Conservation (phyloP, 768 basidiomycete genomes). For the Naganishia antarctica region DNA sequence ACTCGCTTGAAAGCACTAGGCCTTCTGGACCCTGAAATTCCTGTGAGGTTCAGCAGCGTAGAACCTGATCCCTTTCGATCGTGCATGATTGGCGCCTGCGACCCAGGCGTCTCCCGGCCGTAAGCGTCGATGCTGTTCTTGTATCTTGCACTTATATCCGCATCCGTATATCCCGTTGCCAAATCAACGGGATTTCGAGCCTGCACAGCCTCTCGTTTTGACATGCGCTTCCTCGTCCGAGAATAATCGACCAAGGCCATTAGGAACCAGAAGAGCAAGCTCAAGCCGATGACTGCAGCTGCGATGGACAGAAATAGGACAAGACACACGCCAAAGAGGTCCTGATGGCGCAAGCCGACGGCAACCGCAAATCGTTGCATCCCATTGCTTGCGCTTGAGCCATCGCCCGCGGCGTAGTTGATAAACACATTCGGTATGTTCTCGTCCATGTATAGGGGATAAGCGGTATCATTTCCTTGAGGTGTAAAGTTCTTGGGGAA, state of each 20-base stretch:
- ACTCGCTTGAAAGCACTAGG: conserved; percentile 33
- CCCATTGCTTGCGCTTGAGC: conserved; percentile 56
- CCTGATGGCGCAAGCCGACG: conserved; percentile 72
- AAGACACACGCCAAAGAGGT: conserved; percentile 78
- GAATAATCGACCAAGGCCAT: conserved; percentile 53
- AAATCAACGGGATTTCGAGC: neutral
- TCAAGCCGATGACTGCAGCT: conserved; percentile 65
- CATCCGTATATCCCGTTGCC: neutral
- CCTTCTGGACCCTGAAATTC: neutral
- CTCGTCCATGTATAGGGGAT: conserved; percentile 71
- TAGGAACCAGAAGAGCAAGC: conserved; percentile 65
- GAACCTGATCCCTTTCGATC: conserved; percentile 16
- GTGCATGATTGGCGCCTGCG: conserved; percentile 3
- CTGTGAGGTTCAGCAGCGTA: conserved; percentile 5
- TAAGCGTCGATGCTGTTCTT: conserved; percentile 14
- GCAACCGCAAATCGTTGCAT: conserved; percentile 78
- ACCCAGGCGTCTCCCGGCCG: conserved; percentile 22
- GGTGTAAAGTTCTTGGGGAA: conserved; percentile 55
- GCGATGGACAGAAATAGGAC: conserved; percentile 74
- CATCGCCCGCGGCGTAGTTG: conserved; percentile 58
- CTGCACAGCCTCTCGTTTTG: neutral
- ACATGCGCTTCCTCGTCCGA: conserved; percentile 38
- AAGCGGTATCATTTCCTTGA: conserved; percentile 66
- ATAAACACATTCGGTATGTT: conserved; percentile 67
- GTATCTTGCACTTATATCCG: conserved; percentile 17